A percentile compares a stretch with the other conserved stretches of the same genome.
Conservation (phyloP, 2,329 filamentous ascomycete genomes). For the Davidsoniella eucalypti region DNA sequence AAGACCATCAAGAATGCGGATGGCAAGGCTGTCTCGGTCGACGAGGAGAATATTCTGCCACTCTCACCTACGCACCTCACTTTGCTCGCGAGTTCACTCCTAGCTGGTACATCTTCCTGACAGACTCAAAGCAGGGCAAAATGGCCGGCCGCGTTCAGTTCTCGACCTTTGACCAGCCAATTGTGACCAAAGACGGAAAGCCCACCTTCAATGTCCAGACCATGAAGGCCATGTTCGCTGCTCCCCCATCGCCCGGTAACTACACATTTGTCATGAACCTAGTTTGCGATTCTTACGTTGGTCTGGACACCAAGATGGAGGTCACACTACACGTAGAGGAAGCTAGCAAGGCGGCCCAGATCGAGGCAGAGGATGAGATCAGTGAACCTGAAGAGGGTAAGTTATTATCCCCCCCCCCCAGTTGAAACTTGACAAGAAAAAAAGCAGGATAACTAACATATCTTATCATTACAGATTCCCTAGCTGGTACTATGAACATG, state of each 20-base stretch:
- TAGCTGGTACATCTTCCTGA: conserved; percentile 86
- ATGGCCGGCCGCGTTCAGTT: conserved; percentile 94
- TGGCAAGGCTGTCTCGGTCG: conserved; percentile 38
- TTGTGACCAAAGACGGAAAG: conserved; percentile 62
- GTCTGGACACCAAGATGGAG: conserved; percentile 83
- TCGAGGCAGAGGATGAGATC: conserved; percentile 82
- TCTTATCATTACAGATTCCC: conserved; percentile 46
- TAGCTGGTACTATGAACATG: conserved; percentile 80
- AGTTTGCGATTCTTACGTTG: conserved; percentile 86
- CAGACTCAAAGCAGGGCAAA: conserved; percentile 85
- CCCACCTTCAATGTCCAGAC: conserved; percentile 94
- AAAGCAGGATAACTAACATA: conserved; percentile 13
- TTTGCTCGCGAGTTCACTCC: conserved; percentile 80
- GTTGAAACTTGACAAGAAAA: neutral
- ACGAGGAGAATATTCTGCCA: conserved; percentile 52
- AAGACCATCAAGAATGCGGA: conserved; percentile 45
- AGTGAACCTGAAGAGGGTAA: conserved; percentile 95
- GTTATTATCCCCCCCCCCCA: conserved; percentile 20
- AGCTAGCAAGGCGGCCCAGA: conserved; percentile 63
- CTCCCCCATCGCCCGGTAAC: conserved; percentile 77
- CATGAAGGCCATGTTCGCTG: conserved; percentile 91
- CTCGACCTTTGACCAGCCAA: conserved; percentile 74
- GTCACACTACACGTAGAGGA: conserved; percentile 82
- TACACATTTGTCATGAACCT: conserved; percentile 93
- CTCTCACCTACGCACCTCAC: conserved; percentile 80